phyloP scores from a whole-genome alignment of 2,329 filamentous ascomycete genomes.

The Graphilbum fragrans region DNA sequence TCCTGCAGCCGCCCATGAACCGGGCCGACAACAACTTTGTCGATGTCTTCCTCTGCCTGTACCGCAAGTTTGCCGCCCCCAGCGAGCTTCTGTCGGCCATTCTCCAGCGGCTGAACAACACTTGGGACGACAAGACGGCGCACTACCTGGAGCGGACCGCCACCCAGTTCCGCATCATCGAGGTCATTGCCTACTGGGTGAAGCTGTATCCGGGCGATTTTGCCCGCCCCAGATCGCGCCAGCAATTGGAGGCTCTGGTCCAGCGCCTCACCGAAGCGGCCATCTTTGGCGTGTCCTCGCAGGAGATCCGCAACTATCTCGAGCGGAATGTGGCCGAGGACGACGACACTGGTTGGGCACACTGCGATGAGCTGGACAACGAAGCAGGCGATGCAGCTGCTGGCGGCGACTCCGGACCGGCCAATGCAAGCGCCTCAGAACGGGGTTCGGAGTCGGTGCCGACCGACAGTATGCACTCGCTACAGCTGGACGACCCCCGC shows the following conservation, averaged over 20 bases:
- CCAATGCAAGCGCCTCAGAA: constrained; percentile 5
- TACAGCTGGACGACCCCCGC: constrained; percentile 35
- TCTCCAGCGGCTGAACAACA: constrained; percentile 59
- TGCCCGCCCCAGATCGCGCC: constrained; percentile 62
- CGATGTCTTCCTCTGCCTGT: constrained; percentile 81
- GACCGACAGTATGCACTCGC: constrained; percentile 31
- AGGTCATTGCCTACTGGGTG: constrained; percentile 81
- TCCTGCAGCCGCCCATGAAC: constrained; percentile 70
- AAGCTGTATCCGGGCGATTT: constrained; percentile 87
- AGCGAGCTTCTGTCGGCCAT: constrained; percentile 67
- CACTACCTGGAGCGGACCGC: constrained; percentile 67
- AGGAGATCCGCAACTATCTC: constrained; percentile 72
- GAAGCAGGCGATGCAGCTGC: constrained; percentile 9
- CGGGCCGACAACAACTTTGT: constrained; percentile 83
- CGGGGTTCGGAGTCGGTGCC: constrained; percentile 11
- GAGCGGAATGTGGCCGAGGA: constrained; percentile 65
- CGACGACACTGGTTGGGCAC: constrained; percentile 90
- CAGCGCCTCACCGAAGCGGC: constrained; percentile 60
- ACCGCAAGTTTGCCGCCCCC: constrained; percentile 85
- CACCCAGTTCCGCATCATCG: constrained; percentile 71
- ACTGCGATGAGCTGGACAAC: constrained; percentile 49
- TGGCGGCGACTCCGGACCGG: neutral
- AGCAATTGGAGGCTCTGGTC: constrained; percentile 64
- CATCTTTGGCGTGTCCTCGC: constrained; percentile 73
- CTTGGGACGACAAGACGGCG: constrained; percentile 53